These are phyloP conservation scores for Mollisia scopiformis DNA, from an alignment of 2,329 filamentous ascomycete genomes.

Conservation along the genomic window DNA sequence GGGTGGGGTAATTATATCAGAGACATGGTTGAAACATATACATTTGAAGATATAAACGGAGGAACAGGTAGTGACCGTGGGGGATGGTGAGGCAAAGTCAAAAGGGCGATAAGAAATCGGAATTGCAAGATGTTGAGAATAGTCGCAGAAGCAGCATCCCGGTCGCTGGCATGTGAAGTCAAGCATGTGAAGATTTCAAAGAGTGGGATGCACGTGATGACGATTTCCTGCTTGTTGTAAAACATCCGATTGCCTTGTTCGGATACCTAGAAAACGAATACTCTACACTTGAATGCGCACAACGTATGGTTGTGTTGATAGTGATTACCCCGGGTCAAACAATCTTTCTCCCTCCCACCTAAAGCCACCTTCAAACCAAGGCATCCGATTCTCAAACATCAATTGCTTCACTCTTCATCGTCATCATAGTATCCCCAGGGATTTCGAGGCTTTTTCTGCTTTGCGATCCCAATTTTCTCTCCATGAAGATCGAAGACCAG, in stretches of 20 bases:
- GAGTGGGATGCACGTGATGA: slow-evolving; percentile 1
- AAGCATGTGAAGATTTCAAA: not conserved
- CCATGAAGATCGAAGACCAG: not conserved
- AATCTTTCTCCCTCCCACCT: not conserved
- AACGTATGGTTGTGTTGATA: too few relatives aligned
- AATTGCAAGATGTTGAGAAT: slow-evolving; percentile 1
- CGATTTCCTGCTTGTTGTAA: too few relatives aligned
- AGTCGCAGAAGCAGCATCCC: not conserved
- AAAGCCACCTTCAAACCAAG: not conserved
- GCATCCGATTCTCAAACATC: too few relatives aligned
- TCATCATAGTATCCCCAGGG: too few relatives aligned
- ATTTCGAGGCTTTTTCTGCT: not conserved
- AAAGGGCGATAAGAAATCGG: slow-evolving; percentile 4
- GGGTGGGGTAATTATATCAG: not conserved
- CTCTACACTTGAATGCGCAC: not conserved
- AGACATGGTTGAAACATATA: not conserved
- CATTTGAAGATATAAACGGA: not conserved
- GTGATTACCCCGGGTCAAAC: not conserved
- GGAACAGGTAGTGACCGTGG: not conserved
- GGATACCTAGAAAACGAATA: not conserved
- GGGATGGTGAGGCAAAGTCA: slow-evolving; percentile 2
- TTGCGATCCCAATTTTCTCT: not conserved
- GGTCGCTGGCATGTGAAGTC: slow-evolving; percentile 10
- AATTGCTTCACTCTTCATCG: too few relatives aligned
- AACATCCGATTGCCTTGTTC: not conserved